A percentile compares a stretch with the other conserved stretches of the same genome.
These are phyloP conservation scores for Carex myosuroides DNA, from an alignment of 176 grass and related monocot species.

Conservation along the genomic window DNA sequence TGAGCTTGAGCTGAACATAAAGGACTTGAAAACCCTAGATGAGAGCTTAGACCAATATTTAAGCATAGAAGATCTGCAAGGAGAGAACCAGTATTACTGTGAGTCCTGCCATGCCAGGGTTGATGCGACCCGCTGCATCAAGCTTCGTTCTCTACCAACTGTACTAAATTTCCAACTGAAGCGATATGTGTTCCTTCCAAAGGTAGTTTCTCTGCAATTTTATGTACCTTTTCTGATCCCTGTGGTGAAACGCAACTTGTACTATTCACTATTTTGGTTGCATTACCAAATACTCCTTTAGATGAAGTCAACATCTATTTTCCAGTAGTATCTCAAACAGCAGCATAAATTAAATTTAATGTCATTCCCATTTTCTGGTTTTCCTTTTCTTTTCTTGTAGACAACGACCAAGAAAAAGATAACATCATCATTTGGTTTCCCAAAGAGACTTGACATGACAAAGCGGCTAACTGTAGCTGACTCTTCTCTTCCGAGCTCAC, in stretches of 20 bases:
- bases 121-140: slow-evolving; percentile 87
- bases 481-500: not conserved
- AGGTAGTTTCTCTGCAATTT: slow-evolving; percentile 40
- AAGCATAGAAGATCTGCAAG: slow-evolving; percentile 70
- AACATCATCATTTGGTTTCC: slow-evolving; percentile 92
- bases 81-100: slow-evolving; percentile 95
- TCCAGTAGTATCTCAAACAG: not conserved
- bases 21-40: slow-evolving; percentile 82
- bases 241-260: not conserved
- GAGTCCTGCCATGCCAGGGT: slow-evolving; percentile 75
- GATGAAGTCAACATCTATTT: not conserved
- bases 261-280: not conserved
- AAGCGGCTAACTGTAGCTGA: slow-evolving; percentile 40
- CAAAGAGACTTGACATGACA: slow-evolving; percentile 56
- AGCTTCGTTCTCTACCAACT: slow-evolving; percentile 71
- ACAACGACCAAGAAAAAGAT: slow-evolving; percentile 98
- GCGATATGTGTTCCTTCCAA: slow-evolving; percentile 87
- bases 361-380: slow-evolving; percentile 1
- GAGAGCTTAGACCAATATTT: slow-evolving; percentile 93
- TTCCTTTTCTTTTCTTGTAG: slow-evolving; percentile 28
- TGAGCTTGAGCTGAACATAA: slow-evolving; percentile 96
- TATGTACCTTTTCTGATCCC: not conserved
- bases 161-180: slow-evolving; percentile 95
- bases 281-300: not conserved
- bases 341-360: not conserved